Conservation (phyloP, 2,329 filamentous ascomycete genomes). For the Samsoniella hepiali region DNA sequence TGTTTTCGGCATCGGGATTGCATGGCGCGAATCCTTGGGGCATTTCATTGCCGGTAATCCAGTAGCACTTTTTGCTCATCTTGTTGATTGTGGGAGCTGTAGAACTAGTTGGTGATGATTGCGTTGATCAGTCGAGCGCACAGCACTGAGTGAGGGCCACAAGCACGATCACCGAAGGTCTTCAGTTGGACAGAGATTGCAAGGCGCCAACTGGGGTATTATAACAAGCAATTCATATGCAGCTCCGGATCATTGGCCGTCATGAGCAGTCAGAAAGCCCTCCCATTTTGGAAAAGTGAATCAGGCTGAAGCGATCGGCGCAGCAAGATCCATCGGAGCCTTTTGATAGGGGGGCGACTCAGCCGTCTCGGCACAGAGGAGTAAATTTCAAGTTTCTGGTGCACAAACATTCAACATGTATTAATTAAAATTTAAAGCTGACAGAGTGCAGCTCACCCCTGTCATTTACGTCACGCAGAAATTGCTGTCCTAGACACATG, state of each 20-base stretch:
- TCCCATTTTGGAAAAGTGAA: neutral
- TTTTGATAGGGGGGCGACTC: neutral
- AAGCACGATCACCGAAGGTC: neutral
- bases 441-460: neutral
- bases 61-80: slow-evolving; percentile 35
- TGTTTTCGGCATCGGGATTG: slow-evolving; percentile 22
- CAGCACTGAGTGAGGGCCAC: neutral
- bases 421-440: neutral
- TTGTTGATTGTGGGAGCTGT: neutral
- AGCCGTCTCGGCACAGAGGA: neutral
- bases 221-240: neutral
- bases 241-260: neutral
- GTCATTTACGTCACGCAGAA: neutral
- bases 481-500: too few species aligned
- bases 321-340: neutral
- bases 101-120: neutral
- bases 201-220: neutral
- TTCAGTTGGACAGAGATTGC: neutral
- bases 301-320: slow-evolving; percentile 1
- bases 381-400: neutral
- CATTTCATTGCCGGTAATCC: slow-evolving; percentile 17
- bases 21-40: slow-evolving; percentile 18
- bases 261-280: neutral
- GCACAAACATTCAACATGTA: neutral
- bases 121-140: neutral